Base-by-base conservation (phyloP, 768 basidiomycete genomes). In the Paxillus involutus region DNA sequence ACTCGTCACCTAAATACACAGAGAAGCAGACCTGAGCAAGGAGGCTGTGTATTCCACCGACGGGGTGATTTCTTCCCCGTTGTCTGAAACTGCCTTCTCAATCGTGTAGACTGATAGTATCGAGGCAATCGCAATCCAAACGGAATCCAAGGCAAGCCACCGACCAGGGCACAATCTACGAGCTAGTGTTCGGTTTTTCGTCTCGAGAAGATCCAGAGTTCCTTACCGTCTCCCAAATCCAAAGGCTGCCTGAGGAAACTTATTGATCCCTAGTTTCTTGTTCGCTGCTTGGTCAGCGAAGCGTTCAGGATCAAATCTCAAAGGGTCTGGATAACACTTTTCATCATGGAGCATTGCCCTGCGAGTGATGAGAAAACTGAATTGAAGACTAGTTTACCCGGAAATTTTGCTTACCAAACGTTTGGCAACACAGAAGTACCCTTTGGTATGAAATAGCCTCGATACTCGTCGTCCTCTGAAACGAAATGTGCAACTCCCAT, bases 361-460 rank as follows among this genome's bases (percentile, higher is more conserved):
- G 7, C 63, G 47, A 63, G 17, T 59, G 56, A 46, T 70, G 44
- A 29, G 67, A 47, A 32, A 61, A 60, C 8, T 6, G 14, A 11
- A n/a, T 17, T 52, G 26, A 19, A 48, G 50, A 57, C 60, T 32
- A 51, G 33, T 51, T 56, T 58, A 8, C 55, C 40, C 44, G 60
- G 44, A n/a, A 17, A 39, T 1, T 16, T 29, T 57, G 43, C 66
- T 55, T 51, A 77, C 77, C 78, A 80, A n/a, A 77, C 68, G 47
- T 80, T 80, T 3, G 76, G 71, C n/a, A 80, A 57, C 16, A 80
- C 58, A 4, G 75, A 76, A 2, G 78, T 70, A 11, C 73, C 74
- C 44, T 74, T 73, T 2, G 81, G 81, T 30, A 82, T 77, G 16
- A 57, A 60, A 57, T 75, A 77, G 2, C 75, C 79, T 12, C 60